phyloP scores from a whole-genome alignment of 805 yeast species.

The Priceomyces castillae region DNA sequence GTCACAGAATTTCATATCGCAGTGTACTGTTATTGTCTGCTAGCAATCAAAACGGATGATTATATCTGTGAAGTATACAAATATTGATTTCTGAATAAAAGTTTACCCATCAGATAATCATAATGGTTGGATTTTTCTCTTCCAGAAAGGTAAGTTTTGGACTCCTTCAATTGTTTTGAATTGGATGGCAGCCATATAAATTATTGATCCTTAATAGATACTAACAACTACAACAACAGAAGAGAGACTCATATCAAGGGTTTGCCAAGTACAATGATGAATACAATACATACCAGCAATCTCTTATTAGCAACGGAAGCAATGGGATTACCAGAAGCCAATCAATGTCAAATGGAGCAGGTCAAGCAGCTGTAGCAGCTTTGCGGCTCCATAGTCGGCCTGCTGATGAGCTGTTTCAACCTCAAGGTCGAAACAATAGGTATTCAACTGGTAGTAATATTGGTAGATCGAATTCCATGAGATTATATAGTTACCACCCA shows the following conservation, averaged over 20 bases:
- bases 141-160: slow-evolving; percentile 7
- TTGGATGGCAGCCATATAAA: background rate
- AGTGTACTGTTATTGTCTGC: slow-evolving; percentile 1
- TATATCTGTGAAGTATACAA: background rate
- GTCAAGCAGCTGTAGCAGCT: slow-evolving; percentile 43
- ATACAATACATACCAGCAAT: slow-evolving; percentile 15
- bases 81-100: no score
- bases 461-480: slow-evolving; percentile 31
- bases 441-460: slow-evolving; percentile 19
- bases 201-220: background rate
- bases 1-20: slow-evolving; percentile 3
- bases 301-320: slow-evolving; percentile 21
- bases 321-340: slow-evolving; percentile 17
- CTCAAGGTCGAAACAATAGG: slow-evolving; percentile 10
- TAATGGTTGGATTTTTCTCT: slow-evolving; percentile 8
- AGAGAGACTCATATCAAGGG: slow-evolving; percentile 27
- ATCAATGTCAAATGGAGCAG: slow-evolving; percentile 32
- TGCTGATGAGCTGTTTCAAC: slow-evolving; percentile 4
- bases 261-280: slow-evolving; percentile 33
- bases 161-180: background rate
- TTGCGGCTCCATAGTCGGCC: slow-evolving; percentile 30
- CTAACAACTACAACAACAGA: slow-evolving; percentile 12
- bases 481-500: slow-evolving; percentile 38
- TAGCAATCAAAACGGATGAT: background rate
- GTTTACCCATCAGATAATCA: no score